Evolutionary conservation across 768 basidiomycete genomes (phyloP), one percentile per base, ranked within the genome.

Genomic region (Tylopilus balloui): DNA sequence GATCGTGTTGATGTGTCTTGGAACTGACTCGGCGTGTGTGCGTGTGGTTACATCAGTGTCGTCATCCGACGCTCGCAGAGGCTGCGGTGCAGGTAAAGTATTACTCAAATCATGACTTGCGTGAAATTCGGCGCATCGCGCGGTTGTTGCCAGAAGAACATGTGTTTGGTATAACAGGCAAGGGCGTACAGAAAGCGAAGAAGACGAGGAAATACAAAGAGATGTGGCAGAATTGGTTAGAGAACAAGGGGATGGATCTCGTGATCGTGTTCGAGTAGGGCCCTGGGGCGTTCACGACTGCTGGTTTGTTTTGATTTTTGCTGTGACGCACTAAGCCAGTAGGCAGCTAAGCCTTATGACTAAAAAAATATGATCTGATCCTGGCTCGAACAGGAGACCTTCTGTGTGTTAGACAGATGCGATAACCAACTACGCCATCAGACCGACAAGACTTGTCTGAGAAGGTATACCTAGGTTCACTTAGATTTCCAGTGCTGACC

Each of bases 401-500:
- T 58, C 56, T 54, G 50, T 81, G 81, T 83, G 81, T 84, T 81
- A 83, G 80, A 83, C 81, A 81, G 80, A 83, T 80, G 81, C 78
- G 81, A 84, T 84, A 83, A 83, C 81, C 81, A 84, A 81, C 80
- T 83, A 84, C 81, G 78, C 81, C 82, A 83, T 77, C 78, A 65
- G 54, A 67, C 65, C 62, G n/a, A 6, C 7, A 15, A 15, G 6
- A 32, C 6, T 12, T 13, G 15, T n/a, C n/a, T n/a, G n/a, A n/a
- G n/a, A n/a, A n/a, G n/a, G n/a, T n/a, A n/a, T n/a, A n/a, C n/a
- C n/a, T n/a, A n/a, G n/a, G n/a, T n/a, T n/a, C n/a, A n/a, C n/a
- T n/a, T n/a, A n/a, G n/a, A n/a, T n/a, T n/a, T n/a, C n/a, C n/a
- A n/a, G n/a, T n/a, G n/a, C n/a, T n/a, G n/a, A n/a, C n/a, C n/a